A percentile compares a stretch with the other conserved stretches of the same genome.
Conservation (phyloP, 108 stramenopile genomes). For the Skeletonema tropicum region DNA sequence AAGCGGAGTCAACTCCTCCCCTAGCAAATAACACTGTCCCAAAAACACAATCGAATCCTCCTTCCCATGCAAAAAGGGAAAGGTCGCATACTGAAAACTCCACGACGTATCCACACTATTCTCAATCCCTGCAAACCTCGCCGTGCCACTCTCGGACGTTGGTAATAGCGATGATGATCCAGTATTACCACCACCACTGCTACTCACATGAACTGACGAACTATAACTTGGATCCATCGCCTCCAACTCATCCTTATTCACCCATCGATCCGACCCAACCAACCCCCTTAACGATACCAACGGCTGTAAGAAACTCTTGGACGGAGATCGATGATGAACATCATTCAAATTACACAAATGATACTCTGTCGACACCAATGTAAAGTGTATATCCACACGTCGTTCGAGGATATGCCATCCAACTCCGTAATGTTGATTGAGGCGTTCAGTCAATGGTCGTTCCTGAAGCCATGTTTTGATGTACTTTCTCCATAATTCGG, state of each 20-base stretch:
- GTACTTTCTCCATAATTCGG: slow-evolving; percentile 40
- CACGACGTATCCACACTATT: slow-evolving; percentile 67
- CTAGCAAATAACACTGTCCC: slow-evolving; percentile 75
- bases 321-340: slow-evolving; percentile 71
- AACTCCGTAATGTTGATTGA: slow-evolving; percentile 52
- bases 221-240: slow-evolving; percentile 38
- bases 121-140: slow-evolving; percentile 41
- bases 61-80: slow-evolving; percentile 62
- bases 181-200: slow-evolving; percentile 3
- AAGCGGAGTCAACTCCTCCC: slow-evolving; percentile 73
- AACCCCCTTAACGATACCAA: slow-evolving; percentile 29
- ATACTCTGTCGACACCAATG: slow-evolving; percentile 74
- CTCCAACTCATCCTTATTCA: slow-evolving; percentile 31
- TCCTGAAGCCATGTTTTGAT: slow-evolving; percentile 53
- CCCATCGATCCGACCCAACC: slow-evolving; percentile 33
- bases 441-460: slow-evolving; percentile 16
- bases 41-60: slow-evolving; percentile 66
- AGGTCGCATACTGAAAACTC: slow-evolving; percentile 74
- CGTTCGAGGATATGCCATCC: slow-evolving; percentile 54
- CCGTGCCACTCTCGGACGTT: too few relatives aligned
- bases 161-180: too few relatives aligned
- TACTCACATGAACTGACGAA: slow-evolving; percentile 42
- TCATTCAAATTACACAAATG: slow-evolving; percentile 80
- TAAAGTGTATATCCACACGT: slow-evolving; percentile 71
- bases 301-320: slow-evolving; percentile 47